These are phyloP conservation scores for Musa schizocarpa DNA, from an alignment of 176 grass and related monocot species.

Conservation along the genomic window DNA sequence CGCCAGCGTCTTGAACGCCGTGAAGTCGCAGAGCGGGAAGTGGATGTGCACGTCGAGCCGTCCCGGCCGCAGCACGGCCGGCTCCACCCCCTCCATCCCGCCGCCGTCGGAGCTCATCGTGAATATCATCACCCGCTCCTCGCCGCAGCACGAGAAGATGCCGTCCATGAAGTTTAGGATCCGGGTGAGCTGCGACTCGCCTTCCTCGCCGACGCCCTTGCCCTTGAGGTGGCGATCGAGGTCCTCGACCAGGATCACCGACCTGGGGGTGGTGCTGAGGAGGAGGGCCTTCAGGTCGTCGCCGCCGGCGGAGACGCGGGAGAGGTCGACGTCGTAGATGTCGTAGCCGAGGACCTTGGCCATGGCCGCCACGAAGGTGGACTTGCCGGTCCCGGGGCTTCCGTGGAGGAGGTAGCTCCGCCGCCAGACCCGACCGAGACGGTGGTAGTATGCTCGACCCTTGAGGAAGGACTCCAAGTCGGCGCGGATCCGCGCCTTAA, in stretches of 20 bases:
- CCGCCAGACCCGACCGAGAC: constrained; percentile 82
- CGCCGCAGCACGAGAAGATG: constrained; percentile 64
- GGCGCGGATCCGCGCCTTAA: constrained; percentile 49
- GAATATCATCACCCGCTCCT: constrained; percentile 92
- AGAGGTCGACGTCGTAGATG: constrained; percentile 82
- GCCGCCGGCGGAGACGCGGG: constrained; percentile 18
- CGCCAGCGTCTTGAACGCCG: constrained; percentile 76
- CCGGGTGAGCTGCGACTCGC: constrained; percentile 18
- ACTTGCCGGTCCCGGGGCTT: constrained; percentile 65
- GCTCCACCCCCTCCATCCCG: constrained; percentile 52
- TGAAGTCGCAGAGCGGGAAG: constrained; percentile 87
- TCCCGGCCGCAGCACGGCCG: constrained; percentile 71
- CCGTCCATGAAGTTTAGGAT: constrained; percentile 94
- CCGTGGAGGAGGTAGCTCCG: constrained; percentile 96
- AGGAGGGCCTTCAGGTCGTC: constrained; percentile 67
- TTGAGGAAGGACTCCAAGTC: constrained; percentile 83
- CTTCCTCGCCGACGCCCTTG: constrained; percentile 17
- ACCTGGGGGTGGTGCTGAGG: constrained; percentile 55
- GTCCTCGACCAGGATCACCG: constrained; percentile 93
- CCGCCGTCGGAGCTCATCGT: constrained; percentile 54
- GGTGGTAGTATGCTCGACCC: constrained; percentile 74
- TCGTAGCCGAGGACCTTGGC: constrained; percentile 81
- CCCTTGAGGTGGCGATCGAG: constrained; percentile 66
- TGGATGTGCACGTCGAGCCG: constrained; percentile 83
- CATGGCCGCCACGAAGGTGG: constrained; percentile 83